Conservation (phyloP, 192 early-diverging fungal species). For the Backusella psychrophila region DNA sequence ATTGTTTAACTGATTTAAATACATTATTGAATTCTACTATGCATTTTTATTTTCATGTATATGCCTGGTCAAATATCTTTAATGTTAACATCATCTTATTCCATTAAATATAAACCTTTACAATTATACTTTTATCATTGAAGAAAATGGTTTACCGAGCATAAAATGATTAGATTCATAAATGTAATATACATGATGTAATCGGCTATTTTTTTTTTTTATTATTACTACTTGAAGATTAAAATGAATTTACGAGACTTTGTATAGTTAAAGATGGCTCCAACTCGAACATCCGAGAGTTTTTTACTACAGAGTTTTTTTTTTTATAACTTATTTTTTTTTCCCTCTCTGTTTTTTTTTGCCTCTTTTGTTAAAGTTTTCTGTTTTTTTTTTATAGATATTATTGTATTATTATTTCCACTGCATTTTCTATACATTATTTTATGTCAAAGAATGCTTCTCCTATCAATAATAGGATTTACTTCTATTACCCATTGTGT, state of each 20-base stretch:
- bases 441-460: not conserved
- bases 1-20: not conserved
- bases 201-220: not conserved
- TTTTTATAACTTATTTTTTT: not conserved
- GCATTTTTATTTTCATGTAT: not conserved
- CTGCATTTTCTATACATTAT: not conserved
- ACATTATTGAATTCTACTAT: not conserved
- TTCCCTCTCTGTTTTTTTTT: not conserved
- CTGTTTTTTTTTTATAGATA: not conserved
- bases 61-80: not conserved
- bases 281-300: not conserved
- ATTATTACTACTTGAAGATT: not conserved
- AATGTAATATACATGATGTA: not conserved
- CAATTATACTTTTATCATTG: not conserved
- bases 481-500: not conserved
- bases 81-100: not conserved
- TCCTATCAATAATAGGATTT: not conserved
- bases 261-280: not conserved
- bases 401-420: too few relatives aligned
- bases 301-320: not conserved
- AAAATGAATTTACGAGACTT: not conserved
- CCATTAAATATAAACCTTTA: not conserved
- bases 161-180: not conserved
- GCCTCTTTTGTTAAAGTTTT: not conserved
- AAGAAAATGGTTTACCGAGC: not conserved